Percentiles rank a stretch among this genome's conserved stretches.
Evolutionary conservation across 148 eudicot genomes (phyloP).

Genomic region (Dysphania ambrosioides): DNA sequence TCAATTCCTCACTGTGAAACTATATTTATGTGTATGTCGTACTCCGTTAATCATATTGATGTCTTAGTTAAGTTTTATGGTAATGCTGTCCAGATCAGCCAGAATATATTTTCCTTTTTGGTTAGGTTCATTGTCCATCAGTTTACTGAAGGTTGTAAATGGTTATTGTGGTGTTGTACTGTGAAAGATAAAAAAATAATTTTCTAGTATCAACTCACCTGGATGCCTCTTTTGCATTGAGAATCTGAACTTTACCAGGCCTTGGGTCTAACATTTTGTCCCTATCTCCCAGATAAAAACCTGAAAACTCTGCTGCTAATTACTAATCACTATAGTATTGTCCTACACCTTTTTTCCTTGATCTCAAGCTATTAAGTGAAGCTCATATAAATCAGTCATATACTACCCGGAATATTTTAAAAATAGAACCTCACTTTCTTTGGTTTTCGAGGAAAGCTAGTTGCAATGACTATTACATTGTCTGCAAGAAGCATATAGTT

Average conservation of each 20-base stretch:
- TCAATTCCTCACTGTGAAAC: neutral
- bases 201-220: neutral
- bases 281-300: neutral
- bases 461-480: neutral
- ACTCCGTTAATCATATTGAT: neutral
- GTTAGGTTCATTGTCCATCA: neutral
- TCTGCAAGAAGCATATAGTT: neutral
- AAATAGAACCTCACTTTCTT: neutral
- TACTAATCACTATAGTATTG: neutral
- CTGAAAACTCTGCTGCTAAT: neutral
- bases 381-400: neutral
- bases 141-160: neutral
- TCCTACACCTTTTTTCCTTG: neutral
- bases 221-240: neutral
- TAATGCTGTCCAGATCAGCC: too few species aligned
- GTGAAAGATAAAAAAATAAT: neutral
- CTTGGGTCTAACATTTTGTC: neutral
- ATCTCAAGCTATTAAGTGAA: neutral
- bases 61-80: neutral
- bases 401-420: neutral
- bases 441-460: neutral
- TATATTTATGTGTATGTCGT: neutral
- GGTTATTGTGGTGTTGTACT: neutral
- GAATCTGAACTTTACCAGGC: neutral
- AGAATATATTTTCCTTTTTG: neutral